Evolutionary conservation across 139 green algal genomes (phyloP).

Genomic region (Monoraphidium neglectum): DNA sequence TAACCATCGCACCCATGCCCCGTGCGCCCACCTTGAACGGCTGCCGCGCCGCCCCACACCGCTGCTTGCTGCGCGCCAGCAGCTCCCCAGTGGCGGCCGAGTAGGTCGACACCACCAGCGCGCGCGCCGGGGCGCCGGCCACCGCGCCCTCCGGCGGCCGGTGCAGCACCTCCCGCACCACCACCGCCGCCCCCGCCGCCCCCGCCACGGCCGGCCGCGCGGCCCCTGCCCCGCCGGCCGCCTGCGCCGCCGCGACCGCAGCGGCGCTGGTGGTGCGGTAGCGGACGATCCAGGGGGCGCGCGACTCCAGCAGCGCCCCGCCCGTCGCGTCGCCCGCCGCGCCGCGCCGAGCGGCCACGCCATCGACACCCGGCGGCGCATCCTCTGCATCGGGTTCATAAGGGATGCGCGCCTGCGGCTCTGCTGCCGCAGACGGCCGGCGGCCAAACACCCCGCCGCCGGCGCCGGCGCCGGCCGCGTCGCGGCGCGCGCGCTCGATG

Average conservation of each 20-base stretch:
- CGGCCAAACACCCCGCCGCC: not conserved
- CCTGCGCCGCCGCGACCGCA: not conserved
- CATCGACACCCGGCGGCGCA: too few species aligned
- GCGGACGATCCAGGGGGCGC: constrained; percentile 45
- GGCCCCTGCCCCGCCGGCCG: not conserved
- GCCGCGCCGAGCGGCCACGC: too few species aligned
- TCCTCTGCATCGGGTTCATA: too few species aligned
- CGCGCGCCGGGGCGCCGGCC: not conserved
- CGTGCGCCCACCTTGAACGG: constrained; percentile 30
- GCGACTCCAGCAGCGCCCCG: constrained; percentile 32
- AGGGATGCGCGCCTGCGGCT: not conserved
- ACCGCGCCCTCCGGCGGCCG: constrained; percentile 8
- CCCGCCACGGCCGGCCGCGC: too few species aligned
- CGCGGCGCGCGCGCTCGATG: too few species aligned
- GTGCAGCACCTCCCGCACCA: constrained; percentile 42
- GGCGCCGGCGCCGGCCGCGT: too few species aligned
- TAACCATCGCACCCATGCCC: too few species aligned
- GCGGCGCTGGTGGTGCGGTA: not conserved
- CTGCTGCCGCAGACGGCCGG: not conserved
- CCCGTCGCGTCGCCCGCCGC: constrained; percentile 33
- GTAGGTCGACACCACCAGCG: constrained; percentile 41
- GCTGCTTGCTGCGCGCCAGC: constrained; percentile 44
- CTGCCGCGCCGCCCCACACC: constrained; percentile 10
- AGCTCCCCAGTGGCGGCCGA: constrained; percentile 24
- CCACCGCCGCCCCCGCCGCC: constrained; percentile 16